Percentiles rank a stretch among this genome's conserved stretches.
Evolutionary conservation across 805 yeast genomes (phyloP).

Genomic region (Candida manassasensis): DNA sequence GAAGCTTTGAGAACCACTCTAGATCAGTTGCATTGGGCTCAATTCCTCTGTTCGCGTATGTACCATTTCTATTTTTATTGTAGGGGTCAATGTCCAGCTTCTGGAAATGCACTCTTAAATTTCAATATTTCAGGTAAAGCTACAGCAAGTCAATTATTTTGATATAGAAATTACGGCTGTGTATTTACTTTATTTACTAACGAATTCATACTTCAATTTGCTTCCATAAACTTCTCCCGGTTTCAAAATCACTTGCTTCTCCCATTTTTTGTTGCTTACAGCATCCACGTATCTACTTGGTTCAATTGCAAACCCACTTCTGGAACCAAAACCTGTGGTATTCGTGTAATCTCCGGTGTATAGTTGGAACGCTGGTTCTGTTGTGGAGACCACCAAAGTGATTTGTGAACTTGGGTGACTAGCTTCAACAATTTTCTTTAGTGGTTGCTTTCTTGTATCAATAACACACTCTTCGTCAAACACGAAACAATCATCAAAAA

Average conservation of each 20-base stretch:
- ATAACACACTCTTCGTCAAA: slow-evolving; percentile 31
- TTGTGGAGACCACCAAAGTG: slow-evolving; percentile 42
- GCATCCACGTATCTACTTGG: slow-evolving; percentile 59
- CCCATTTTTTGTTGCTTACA: slow-evolving; percentile 43
- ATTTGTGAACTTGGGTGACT: slow-evolving; percentile 41
- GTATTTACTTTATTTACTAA: too few relatives aligned
- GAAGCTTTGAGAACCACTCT: too few relatives aligned
- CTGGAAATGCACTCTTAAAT: too few relatives aligned
- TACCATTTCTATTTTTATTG: too few relatives aligned
- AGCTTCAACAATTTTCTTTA: slow-evolving; percentile 39
- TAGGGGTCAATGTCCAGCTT: too few relatives aligned
- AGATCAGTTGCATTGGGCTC: too few relatives aligned
- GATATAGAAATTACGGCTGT: too few relatives aligned
- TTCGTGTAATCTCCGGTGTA: slow-evolving; percentile 55
- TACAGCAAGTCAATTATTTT: too few relatives aligned
- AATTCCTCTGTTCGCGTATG: too few relatives aligned
- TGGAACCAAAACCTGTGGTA: slow-evolving; percentile 32
- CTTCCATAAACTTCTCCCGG: slow-evolving; percentile 55
- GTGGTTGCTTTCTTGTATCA: slow-evolving; percentile 43
- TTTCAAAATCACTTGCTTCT: slow-evolving; percentile 39
- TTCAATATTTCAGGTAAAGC: too few relatives aligned
- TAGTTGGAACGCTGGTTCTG: slow-evolving; percentile 65
- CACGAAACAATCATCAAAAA: slow-evolving; percentile 47
- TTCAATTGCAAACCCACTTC: slow-evolving; percentile 59
- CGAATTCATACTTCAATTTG: slow-evolving; percentile 25